Percentiles rank a stretch among this genome's conserved stretches.
phyloP scores from a whole-genome alignment of 2,329 filamentous ascomycete species.

The Pyrenophora graminea region DNA sequence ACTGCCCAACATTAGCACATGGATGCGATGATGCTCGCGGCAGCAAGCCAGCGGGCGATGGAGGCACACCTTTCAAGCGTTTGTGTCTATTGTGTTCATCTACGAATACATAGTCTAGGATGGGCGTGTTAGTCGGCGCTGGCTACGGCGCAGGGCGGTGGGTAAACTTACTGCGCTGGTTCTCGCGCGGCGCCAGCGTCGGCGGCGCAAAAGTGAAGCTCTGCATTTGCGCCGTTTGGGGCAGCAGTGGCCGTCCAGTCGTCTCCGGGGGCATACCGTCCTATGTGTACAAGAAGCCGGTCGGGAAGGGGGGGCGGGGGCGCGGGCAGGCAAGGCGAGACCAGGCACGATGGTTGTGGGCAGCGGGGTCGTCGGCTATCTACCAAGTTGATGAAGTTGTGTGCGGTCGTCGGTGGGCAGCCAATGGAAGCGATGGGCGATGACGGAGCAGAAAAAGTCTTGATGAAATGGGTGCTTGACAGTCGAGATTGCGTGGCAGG shows the following conservation, averaged over 20 bases:
- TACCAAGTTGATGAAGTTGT: slow-evolving; percentile 33
- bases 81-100: slow-evolving; percentile 99
- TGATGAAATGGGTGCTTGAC: slow-evolving; percentile 3
- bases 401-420: slow-evolving; percentile 24
- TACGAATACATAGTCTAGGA: slow-evolving; percentile 93
- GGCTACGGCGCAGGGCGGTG: slow-evolving; percentile 1
- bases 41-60: neutral
- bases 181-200: slow-evolving; percentile 68
- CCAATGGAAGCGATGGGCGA: slow-evolving; percentile 32
- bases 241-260: slow-evolving; percentile 64
- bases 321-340: slow-evolving; percentile 11
- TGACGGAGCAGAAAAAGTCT: slow-evolving; percentile 29
- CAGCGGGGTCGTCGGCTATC: slow-evolving; percentile 42
- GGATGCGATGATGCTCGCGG: neutral
- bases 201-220: slow-evolving; percentile 75
- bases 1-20: slow-evolving; percentile 59
- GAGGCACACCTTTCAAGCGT: slow-evolving; percentile 77
- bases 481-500: slow-evolving; percentile 18
- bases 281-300: slow-evolving; percentile 8
- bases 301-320: neutral
- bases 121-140: slow-evolving; percentile 25
- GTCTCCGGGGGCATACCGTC: slow-evolving; percentile 65
- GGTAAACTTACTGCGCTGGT: slow-evolving; percentile 74
- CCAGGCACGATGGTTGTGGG: slow-evolving; percentile 28
- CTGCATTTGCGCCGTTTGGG: slow-evolving; percentile 71